phyloP scores from a whole-genome alignment of 257 asterid species.

The Solanum boliviense region DNA sequence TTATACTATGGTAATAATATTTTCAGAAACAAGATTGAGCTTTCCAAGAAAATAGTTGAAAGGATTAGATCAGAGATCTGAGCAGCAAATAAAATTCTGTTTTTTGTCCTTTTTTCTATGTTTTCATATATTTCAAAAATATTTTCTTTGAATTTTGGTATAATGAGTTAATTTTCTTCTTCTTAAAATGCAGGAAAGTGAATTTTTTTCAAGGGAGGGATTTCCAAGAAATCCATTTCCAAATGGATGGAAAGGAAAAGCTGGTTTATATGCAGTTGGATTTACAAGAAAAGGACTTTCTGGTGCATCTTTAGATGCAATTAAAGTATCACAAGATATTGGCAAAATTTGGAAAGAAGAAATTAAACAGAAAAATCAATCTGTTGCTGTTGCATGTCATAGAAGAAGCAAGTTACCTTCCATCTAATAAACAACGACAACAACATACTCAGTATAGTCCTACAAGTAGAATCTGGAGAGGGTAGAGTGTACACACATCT shows the following conservation, averaged over 20 bases:
- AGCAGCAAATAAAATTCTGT: not conserved
- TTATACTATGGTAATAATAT: not conserved
- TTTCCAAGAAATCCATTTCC: conserved; percentile 69
- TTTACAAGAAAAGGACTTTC: conserved; percentile 80
- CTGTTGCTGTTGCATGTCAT: conserved; percentile 33
- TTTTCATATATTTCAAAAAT: not conserved
- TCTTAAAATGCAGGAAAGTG: conserved; percentile 40
- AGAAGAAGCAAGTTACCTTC: conserved; percentile 33
- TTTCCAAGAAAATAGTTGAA: conserved; percentile 19
- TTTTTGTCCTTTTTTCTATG: too few relatives aligned
- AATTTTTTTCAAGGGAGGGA: conserved; percentile 58
- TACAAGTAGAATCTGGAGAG: not conserved
- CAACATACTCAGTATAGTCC: not conserved
- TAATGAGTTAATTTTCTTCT: not conserved
- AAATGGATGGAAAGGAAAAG: conserved; percentile 85
- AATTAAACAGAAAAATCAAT: conserved; percentile 40
- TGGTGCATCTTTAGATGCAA: conserved; percentile 75
- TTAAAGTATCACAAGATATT: conserved; percentile 64
- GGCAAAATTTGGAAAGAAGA: conserved; percentile 70
- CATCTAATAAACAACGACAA: not conserved
- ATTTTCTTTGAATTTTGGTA: not conserved
- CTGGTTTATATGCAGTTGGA: conserved; percentile 82
- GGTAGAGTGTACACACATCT: not conserved
- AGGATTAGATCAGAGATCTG: conserved; percentile 1
- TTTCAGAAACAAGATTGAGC: conserved; percentile 20